Evolutionary conservation across 768 basidiomycete genomes (phyloP).

Genomic region (Erythrobasidium yunnanense): DNA sequence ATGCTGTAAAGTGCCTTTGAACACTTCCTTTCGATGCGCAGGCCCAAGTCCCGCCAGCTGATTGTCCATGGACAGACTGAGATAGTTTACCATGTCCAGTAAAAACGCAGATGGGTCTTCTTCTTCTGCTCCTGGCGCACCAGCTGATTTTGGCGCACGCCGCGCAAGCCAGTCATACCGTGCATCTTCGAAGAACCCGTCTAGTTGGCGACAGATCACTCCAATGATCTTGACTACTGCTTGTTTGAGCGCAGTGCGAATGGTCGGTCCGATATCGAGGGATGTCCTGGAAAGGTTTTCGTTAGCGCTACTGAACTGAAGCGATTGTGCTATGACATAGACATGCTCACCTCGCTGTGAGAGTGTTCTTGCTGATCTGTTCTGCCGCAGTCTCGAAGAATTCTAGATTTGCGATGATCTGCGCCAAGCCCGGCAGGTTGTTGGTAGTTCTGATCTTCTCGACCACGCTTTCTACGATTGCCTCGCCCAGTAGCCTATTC

Average conservation of each 20-base stretch:
- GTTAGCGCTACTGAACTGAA: too few relatives aligned
- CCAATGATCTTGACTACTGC: conserved; percentile 66
- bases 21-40: conserved; percentile 75
- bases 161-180: conserved; percentile 82
- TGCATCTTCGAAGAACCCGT: conserved; percentile 87
- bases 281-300: conserved; percentile 74
- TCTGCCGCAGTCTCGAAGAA: conserved; percentile 74
- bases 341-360: conserved; percentile 54
- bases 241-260: conserved; percentile 56
- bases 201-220: conserved; percentile 79
- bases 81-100: conserved; percentile 88
- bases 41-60: conserved; percentile 65
- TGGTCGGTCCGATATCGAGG: conserved; percentile 48
- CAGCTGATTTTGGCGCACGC: conserved; percentile 44
- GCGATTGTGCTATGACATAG: too few relatives aligned
- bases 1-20: conserved; percentile 73
- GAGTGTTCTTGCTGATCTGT: conserved; percentile 74
- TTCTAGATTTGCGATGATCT: conserved; percentile 83
- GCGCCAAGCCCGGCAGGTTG: conserved; percentile 79
- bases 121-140: conserved; percentile 44
- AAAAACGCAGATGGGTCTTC: conserved; percentile 82
- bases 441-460: conserved; percentile 61
- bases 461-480: conserved; percentile 50
- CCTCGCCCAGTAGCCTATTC: conserved; percentile 64
- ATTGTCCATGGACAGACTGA: conserved; percentile 81